Evolutionary conservation across 2,329 filamentous ascomycete genomes (phyloP), one percentile per base, ranked within the genome.

Genomic region (Thielaviopsis musarum): DNA sequence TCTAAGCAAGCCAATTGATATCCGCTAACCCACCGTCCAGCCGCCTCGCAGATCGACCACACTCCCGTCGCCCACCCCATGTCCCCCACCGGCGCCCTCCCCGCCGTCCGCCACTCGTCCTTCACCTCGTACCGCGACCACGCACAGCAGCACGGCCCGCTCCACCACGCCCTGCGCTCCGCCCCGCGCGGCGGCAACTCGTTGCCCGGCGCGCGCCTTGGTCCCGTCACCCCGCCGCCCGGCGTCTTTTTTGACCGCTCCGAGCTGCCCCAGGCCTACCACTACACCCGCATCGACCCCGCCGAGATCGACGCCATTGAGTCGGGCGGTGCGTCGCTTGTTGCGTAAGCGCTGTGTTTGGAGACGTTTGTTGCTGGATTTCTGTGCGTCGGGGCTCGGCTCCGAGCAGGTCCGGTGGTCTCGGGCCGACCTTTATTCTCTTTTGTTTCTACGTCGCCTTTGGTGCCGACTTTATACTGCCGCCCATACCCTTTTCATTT

Each of bases 241-340:
- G 91, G 91, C 65, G 75, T 88, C 70, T 89, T 79, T 72, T 96
- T 95, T 70, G 93, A 97, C 72, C 83, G 90, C 66, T 87, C 82
- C 66, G 87, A 98, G 74, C 83, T 98, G 24, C 91, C 93, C 19
- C 70, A 77, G 63, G 82, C 91, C 66, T 98, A 96, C 80, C 82
- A 84, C 68, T 81, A 89, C 64, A 75, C 81, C 55, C 79, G 82
- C 13, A 87, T 91, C 73, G 84, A 81, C 45, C 73, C 84, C 66
- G 83, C 84, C 52, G 93, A 98, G 80, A 98, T 98, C 62, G 93
- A 97, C 72, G 91, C 90, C 22, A 81, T 98, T 68, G 90, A 96
- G 81, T 93, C 88, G 59, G 93, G 91, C 59, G 93, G 93, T 60
- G 93, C 91, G 38, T 73, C 78, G 41, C 69, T 77, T 3, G 56